Conservation (phyloP, 2,329 filamentous ascomycete species). For the Aspergillus uvarum region DNA sequence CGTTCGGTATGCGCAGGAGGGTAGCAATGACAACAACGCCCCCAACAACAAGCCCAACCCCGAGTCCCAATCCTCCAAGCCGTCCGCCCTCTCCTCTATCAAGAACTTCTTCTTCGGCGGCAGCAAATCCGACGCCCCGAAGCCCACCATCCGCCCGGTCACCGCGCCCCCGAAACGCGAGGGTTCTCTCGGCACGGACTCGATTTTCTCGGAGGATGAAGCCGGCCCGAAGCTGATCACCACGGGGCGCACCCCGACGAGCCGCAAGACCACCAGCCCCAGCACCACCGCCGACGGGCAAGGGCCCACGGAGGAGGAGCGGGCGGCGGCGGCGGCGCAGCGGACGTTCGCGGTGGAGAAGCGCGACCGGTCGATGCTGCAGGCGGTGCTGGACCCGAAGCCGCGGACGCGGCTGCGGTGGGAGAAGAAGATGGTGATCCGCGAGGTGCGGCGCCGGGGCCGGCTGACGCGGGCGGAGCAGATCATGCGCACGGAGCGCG, state of each 20-base stretch:
- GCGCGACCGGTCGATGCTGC: constrained; percentile 56
- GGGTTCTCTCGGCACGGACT: constrained; percentile 38
- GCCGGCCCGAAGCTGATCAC: constrained; percentile 25
- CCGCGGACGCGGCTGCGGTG: constrained; percentile 70
- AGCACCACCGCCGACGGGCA: constrained; percentile 7
- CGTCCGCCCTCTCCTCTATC: constrained; percentile 32
- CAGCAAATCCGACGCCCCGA: constrained; percentile 21
- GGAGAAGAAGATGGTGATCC: constrained; percentile 81
- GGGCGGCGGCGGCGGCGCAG: constrained; percentile 15
- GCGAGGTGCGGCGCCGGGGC: constrained; percentile 67
- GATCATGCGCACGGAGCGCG: constrained; percentile 65
- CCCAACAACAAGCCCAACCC: constrained; percentile 20
- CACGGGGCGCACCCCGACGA: constrained; percentile 28
- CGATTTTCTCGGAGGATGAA: constrained; percentile 44
- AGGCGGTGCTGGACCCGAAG: constrained; percentile 69
- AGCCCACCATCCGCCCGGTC: constrained; percentile 30
- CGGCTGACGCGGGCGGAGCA: constrained; percentile 65
- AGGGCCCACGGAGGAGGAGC: constrained; percentile 16
- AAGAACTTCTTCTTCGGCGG: constrained; percentile 36
- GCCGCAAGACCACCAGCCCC: constrained; percentile 12
- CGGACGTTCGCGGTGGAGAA: constrained; percentile 25
- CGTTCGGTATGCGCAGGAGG: constrained; percentile 32
- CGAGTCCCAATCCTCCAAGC: constrained; percentile 12
- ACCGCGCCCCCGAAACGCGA: constrained; percentile 33
- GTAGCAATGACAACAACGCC: constrained; percentile 17